Evolutionary conservation across 2,329 filamentous ascomycete genomes (phyloP).

Genomic region (Nemania sp.): DNA sequence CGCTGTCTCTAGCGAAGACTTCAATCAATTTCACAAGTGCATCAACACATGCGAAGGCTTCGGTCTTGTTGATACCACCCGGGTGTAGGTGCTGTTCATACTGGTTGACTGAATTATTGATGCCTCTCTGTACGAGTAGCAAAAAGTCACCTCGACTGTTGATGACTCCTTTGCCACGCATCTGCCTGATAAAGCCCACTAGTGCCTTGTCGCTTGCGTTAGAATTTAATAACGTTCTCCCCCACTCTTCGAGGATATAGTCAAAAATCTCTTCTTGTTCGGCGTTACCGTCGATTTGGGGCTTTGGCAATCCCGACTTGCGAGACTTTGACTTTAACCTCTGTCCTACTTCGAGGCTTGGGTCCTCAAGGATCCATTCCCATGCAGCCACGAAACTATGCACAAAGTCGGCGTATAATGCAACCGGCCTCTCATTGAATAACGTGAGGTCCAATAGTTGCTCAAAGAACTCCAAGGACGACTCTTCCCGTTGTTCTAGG

Average conservation of each 20-base stretch:
- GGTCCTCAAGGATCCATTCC: constrained; percentile 82
- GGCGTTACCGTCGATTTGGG: constrained; percentile 63
- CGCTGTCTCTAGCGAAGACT: constrained; percentile 78
- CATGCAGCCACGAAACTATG: constrained; percentile 84
- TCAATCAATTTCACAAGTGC: constrained; percentile 84
- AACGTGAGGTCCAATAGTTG: constrained; percentile 82
- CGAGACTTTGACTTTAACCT: constrained; percentile 75
- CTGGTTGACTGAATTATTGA: constrained; percentile 81
- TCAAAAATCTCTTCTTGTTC: constrained; percentile 85
- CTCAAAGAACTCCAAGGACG: constrained; percentile 82
- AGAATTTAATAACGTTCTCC: constrained; percentile 82
- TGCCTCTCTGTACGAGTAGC: constrained; percentile 81
- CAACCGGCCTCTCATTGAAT: constrained; percentile 80
- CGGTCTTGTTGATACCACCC: constrained; percentile 65
- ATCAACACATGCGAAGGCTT: constrained; percentile 75
- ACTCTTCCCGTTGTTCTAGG: constrained; percentile 75
- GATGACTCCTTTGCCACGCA: constrained; percentile 80
- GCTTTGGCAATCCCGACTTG: constrained; percentile 56
- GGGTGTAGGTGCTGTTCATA: constrained; percentile 79
- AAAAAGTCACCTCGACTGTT: constrained; percentile 80
- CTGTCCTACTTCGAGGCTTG: constrained; percentile 71
- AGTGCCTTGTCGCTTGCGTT: constrained; percentile 78
- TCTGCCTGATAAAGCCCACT: constrained; percentile 83
- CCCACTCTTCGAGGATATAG: constrained; percentile 97
- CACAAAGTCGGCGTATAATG: constrained; percentile 87